A percentile compares a stretch with the other conserved stretches of the same genome.
Evolutionary conservation across 2,329 filamentous ascomycete species (phyloP).

Genomic region (Neurospora sp.): DNA sequence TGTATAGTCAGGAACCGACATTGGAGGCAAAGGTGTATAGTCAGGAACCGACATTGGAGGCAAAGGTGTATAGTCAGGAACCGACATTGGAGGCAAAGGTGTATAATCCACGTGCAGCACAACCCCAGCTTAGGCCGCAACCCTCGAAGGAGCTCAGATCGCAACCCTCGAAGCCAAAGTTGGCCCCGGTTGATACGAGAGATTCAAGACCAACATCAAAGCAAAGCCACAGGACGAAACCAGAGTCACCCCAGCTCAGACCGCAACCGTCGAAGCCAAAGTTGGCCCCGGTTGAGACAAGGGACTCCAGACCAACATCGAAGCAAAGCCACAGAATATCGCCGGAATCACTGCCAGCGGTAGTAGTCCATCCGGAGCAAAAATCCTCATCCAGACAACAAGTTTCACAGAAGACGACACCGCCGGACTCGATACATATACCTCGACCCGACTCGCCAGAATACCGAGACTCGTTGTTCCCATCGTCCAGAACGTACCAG

Average conservation of each 20-base stretch:
- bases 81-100: background rate
- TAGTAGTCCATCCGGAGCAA: conserved; percentile 24
- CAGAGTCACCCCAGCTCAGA: conserved; percentile 2
- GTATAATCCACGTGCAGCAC: background rate
- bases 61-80: background rate
- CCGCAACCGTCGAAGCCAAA: conserved; percentile 10
- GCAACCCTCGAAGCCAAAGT: conserved; percentile 9
- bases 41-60: background rate
- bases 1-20: background rate
- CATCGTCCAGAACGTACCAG: conserved; percentile 22
- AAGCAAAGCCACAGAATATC: background rate
- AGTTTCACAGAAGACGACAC: conserved; percentile 41
- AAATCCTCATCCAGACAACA: conserved; percentile 43
- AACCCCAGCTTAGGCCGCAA: conserved; percentile 8
- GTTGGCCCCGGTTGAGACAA: conserved; percentile 15
- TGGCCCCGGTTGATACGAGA: conserved; percentile 14
- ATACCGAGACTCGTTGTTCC: conserved; percentile 23
- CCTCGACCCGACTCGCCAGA: conserved; percentile 32
- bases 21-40: background rate
- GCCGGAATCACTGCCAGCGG: conserved; percentile 7
- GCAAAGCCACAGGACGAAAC: background rate
- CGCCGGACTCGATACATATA: conserved; percentile 45
- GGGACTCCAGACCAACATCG: conserved; percentile 5
- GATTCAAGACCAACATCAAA: conserved; percentile 5
- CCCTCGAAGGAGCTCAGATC: conserved; percentile 5